Percentiles rank a stretch among this genome's conserved stretches.
Evolutionary conservation across 2,329 filamentous ascomycete species (phyloP).

Genomic region (Helotiales sp.): DNA sequence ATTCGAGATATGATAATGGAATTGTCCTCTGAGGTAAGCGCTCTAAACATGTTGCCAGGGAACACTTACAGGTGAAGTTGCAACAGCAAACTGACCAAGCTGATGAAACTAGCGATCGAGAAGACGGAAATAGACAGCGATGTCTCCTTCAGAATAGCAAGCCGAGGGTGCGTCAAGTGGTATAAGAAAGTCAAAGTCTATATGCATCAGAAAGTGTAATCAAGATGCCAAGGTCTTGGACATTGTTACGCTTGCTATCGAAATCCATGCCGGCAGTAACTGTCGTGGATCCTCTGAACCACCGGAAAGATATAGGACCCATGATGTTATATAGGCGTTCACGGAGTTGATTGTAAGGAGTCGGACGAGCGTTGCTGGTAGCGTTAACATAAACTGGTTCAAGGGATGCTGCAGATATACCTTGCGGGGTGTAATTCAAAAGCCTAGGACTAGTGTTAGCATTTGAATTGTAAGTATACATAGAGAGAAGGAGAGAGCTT

Average conservation of each 20-base stretch:
- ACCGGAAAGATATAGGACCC: constrained; percentile 68
- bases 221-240: background rate
- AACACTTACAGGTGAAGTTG: constrained; percentile 58
- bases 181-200: constrained; percentile 73
- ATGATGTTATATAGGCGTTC: constrained; percentile 74
- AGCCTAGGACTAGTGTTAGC: constrained; percentile 53
- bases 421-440: constrained; percentile 76
- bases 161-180: constrained; percentile 74
- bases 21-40: background rate
- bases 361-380: constrained; percentile 70
- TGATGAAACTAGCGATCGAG: constrained; percentile 74
- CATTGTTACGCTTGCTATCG: constrained; percentile 64
- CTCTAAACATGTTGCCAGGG: background rate
- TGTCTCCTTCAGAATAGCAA: constrained; percentile 78
- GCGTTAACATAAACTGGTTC: background rate
- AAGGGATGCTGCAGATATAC: constrained; percentile 21
- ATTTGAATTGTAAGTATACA: background rate
- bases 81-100: constrained; percentile 67
- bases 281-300: constrained; percentile 69
- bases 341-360: constrained; percentile 73
- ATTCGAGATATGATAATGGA: background rate
- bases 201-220: background rate
- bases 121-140: constrained; percentile 76
- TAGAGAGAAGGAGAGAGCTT: constrained; percentile 29
- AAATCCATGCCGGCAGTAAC: constrained; percentile 75